Percentiles rank a stretch among this genome's conserved stretches.
Evolutionary conservation across 148 eudicot species (phyloP).

Genomic region (Talinum fruticosum): DNA sequence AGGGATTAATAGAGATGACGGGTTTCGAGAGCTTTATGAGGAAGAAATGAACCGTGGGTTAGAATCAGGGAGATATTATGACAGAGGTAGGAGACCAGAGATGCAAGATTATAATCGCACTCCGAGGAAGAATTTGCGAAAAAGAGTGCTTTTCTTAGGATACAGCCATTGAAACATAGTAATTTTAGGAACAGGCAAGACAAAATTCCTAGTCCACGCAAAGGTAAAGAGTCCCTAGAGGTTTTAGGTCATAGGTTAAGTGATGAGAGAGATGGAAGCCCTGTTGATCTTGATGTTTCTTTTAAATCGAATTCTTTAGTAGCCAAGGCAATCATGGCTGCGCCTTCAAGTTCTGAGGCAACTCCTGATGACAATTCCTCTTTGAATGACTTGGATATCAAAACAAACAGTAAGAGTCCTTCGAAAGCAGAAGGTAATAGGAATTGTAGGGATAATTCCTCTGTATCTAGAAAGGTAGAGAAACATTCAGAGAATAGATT

Average conservation of each 20-base stretch:
- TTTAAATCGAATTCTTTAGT: slow-evolving; percentile 74
- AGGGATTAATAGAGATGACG: slow-evolving; percentile 22
- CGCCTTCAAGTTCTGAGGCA: slow-evolving; percentile 38
- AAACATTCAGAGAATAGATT: slow-evolving; percentile 23
- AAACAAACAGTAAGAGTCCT: slow-evolving; percentile 24
- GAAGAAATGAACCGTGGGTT: slow-evolving; percentile 17
- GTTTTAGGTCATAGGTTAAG: slow-evolving; percentile 28
- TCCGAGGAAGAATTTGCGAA: slow-evolving; percentile 47
- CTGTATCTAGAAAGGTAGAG: slow-evolving; percentile 24
- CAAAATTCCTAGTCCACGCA: slow-evolving; percentile 27
- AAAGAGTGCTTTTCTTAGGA: slow-evolving; percentile 72
- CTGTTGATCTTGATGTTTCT: slow-evolving; percentile 68
- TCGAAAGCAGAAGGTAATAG: slow-evolving; percentile 18
- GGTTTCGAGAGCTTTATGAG: slow-evolving; percentile 17
- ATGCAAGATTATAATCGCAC: slow-evolving; percentile 30
- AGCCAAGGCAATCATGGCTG: slow-evolving; percentile 53
- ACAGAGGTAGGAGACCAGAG: slow-evolving; percentile 38
- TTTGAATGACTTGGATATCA: slow-evolving; percentile 24
- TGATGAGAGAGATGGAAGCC: slow-evolving; percentile 43
- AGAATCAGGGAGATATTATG: slow-evolving; percentile 33
- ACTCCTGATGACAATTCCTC: slow-evolving; percentile 23
- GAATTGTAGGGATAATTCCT: slow-evolving; percentile 17
- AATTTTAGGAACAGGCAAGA: slow-evolving; percentile 39
- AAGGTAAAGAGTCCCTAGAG: slow-evolving; percentile 35
- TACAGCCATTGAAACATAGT: slow-evolving; percentile 42